phyloP scores from a whole-genome alignment of 306 rosid species.

The Prunus salicina region DNA sequence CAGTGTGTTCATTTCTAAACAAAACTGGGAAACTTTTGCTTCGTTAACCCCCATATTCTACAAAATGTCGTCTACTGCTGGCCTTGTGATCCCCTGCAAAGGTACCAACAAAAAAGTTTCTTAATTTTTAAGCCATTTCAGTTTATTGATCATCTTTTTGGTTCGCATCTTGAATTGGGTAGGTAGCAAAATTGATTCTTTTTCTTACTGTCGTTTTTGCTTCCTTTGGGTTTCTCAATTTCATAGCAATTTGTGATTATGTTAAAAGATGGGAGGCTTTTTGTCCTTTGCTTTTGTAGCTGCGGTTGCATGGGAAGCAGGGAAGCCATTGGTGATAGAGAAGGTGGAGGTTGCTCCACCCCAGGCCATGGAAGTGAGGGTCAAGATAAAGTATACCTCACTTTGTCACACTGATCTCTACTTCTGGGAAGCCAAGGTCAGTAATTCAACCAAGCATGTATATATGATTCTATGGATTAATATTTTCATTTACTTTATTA shows the following conservation, averaged over 20 bases:
- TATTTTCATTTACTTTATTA: no score
- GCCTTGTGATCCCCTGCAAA: constrained; percentile 31
- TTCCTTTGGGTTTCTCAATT: neutral
- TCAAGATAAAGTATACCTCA: constrained; percentile 31
- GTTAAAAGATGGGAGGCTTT: neutral
- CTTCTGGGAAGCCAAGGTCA: constrained; percentile 43
- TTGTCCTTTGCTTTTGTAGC: constrained; percentile 16
- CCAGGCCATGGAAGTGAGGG: constrained; percentile 31
- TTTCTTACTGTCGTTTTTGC: no score
- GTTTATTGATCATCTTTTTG: neutral
- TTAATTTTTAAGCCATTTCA: neutral
- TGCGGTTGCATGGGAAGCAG: constrained; percentile 44
- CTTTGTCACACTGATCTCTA: constrained; percentile 40
- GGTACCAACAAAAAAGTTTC: constrained; percentile 9
- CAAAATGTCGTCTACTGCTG: constrained; percentile 29
- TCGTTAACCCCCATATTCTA: neutral
- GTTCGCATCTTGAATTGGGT: neutral
- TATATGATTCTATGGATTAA: neutral
- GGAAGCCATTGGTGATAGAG: constrained; percentile 40
- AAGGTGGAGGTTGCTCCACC: constrained; percentile 44
- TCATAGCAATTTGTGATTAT: neutral
- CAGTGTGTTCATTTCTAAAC: neutral
- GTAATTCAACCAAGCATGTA: neutral
- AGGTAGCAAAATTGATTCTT: neutral
- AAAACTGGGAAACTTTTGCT: neutral